Evolutionary conservation across 108 stramenopile genomes (phyloP), one percentile per base, ranked within the genome.

Genomic region (Nitzschia sp.): DNA sequence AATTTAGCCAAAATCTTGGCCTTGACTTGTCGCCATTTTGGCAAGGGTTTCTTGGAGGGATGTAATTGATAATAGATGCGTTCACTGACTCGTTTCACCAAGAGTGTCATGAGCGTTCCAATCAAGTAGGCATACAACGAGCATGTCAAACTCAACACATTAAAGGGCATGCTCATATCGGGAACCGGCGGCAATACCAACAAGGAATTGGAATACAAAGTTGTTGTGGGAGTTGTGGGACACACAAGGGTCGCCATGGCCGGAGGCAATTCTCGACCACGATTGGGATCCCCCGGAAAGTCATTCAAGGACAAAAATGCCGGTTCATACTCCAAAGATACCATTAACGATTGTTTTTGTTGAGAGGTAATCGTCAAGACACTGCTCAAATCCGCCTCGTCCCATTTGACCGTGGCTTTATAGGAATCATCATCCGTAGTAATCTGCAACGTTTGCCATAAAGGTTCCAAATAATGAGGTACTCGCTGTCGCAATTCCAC

Each of bases 131-230:
- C 94, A 67, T 90, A 86, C 28, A 96, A 49, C 17, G 90, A 95
- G 59, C 93, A 94, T 19, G 85, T 85, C 28, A 97, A 51, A 27
- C 90, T 89, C 38, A 95, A 82, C 49, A 97, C 97, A 79, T 97
- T 97, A 77, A 96, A 97, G 13, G 95, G 95, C 97, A 97, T 97
- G 70, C 90, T 92, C 87, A 95, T 85, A 75, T 97, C 97, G 5
- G 95, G 95, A 54, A 93, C 83, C 0, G 95, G 95, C 54, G 91
- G 89, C 19, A 89, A 64, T 2, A 95, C 21, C 8, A 95, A 56
- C 18, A 88, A 45, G 0, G 88, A 76, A 47, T 90, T 66, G 21
- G 90, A 89, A 51, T 79, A 86, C 26, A 94, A 66, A 45, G 8
- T 53, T 3, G 51, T n/a, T 47, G 45, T 62, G 33, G 51, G 54